A percentile compares a stretch with the other conserved stretches of the same genome.
These are phyloP conservation scores for Arthromyces matolae DNA, from an alignment of 768 basidiomycete species.

Conservation along the genomic window DNA sequence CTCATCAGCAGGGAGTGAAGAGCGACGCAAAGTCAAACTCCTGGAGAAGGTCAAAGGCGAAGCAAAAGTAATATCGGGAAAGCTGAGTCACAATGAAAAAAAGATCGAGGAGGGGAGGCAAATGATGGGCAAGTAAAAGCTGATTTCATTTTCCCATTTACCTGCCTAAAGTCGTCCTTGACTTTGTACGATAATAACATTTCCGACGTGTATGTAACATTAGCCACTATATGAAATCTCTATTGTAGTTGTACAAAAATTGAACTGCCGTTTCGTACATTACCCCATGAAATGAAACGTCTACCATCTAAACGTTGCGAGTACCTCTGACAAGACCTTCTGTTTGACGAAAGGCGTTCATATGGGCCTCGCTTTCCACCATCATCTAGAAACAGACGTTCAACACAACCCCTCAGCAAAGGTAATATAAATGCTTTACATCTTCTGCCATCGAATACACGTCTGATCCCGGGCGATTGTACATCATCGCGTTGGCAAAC, in stretches of 20 bases:
- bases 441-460: slow-evolving; percentile 91
- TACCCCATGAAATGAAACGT: no score
- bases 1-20: neutral
- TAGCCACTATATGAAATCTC: no score
- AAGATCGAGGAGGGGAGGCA: slow-evolving; percentile 35
- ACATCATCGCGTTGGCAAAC: slow-evolving; percentile 98
- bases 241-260: no score
- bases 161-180: neutral
- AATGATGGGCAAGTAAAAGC: slow-evolving; percentile 30
- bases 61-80: slow-evolving; percentile 34
- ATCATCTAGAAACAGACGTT: slow-evolving; percentile 53
- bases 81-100: slow-evolving; percentile 31
- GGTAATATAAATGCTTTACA: slow-evolving; percentile 43
- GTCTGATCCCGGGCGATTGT: slow-evolving; percentile 82
- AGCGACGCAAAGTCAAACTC: slow-evolving; percentile 24
- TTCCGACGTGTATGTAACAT: no score
- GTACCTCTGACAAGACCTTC: slow-evolving; percentile 60
- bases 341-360: slow-evolving; percentile 69
- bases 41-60: slow-evolving; percentile 36
- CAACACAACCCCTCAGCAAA: neutral
- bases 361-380: slow-evolving; percentile 64
- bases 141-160: neutral
- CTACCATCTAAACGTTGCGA: slow-evolving; percentile 29
- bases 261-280: no score
- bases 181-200: no score